Percentiles rank a stretch among this genome's conserved stretches.
Evolutionary conservation across 2,329 filamentous ascomycete species (phyloP).

Genomic region (Pseudocercospora musae): DNA sequence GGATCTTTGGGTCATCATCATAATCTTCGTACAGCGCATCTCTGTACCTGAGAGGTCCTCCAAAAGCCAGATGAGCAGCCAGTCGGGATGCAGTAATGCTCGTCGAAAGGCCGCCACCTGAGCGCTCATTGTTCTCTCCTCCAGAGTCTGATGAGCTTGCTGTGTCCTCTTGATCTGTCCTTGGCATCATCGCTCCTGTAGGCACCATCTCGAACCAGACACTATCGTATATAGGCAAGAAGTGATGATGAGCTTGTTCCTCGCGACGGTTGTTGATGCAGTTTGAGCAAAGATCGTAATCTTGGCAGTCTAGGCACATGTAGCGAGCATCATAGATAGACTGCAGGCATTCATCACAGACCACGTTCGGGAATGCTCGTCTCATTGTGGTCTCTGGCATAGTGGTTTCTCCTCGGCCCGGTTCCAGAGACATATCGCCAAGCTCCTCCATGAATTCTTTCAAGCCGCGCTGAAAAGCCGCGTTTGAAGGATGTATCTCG

Average conservation of each 20-base stretch:
- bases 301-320: constrained; percentile 3
- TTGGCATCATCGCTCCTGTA: not conserved
- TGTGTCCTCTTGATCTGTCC: not conserved
- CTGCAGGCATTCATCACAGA: constrained; percentile 1
- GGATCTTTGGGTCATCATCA: not conserved
- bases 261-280: not conserved
- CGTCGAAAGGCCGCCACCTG: not conserved
- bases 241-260: not conserved
- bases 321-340: constrained; percentile 1
- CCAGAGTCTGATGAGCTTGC: not conserved
- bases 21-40: not conserved
- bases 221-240: not conserved
- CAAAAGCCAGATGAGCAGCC: not conserved
- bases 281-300: constrained; percentile 5
- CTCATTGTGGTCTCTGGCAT: not conserved
- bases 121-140: not conserved
- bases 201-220: not conserved
- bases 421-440: not conserved
- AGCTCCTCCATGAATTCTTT: not conserved
- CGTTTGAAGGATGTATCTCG: not conserved
- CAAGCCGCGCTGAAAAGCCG: not conserved
- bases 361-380: not conserved
- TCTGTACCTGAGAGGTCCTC: not conserved
- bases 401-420: not conserved
- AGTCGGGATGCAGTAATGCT: not conserved